Evolutionary conservation across 2,329 filamentous ascomycete genomes (phyloP).

Genomic region (Neophaeococcomyces aloes): DNA sequence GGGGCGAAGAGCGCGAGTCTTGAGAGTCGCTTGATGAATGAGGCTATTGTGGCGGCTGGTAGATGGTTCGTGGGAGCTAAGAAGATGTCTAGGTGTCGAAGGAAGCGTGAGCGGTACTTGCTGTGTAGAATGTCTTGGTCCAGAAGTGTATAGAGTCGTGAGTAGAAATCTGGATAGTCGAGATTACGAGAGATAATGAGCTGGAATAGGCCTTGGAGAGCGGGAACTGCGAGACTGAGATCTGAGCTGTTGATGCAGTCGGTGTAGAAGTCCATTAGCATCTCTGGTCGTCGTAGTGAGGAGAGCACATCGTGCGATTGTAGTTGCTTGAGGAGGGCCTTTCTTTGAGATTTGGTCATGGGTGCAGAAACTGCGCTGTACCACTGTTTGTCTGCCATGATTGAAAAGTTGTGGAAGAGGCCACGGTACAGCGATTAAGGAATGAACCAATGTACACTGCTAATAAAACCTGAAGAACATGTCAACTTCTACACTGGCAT

Average conservation of each 20-base stretch:
- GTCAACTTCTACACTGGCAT: too few relatives aligned
- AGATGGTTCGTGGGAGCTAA: slow-evolving; percentile 75
- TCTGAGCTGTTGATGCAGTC: slow-evolving; percentile 78
- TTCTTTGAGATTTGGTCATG: slow-evolving; percentile 63
- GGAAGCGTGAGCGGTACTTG: slow-evolving; percentile 86
- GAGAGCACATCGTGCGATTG: slow-evolving; percentile 40
- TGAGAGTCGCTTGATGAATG: slow-evolving; percentile 89
- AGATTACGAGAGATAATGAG: slow-evolving; percentile 88
- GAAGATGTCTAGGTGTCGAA: slow-evolving; percentile 84
- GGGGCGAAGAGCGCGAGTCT: slow-evolving; percentile 78
- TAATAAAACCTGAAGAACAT: too few relatives aligned
- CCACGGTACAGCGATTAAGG: too few relatives aligned
- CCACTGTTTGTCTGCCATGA: slow-evolving; percentile 15
- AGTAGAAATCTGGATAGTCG: slow-evolving; percentile 90
- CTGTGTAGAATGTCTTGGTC: slow-evolving; percentile 81
- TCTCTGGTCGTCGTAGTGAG: slow-evolving; percentile 66
- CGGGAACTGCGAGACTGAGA: slow-evolving; percentile 65
- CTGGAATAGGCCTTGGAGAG: slow-evolving; percentile 87
- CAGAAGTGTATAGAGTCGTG: slow-evolving; percentile 85
- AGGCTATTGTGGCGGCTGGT: slow-evolving; percentile 79
- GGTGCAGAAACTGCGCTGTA: slow-evolving; percentile 23
- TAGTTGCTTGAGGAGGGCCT: slow-evolving; percentile 53
- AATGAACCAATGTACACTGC: too few relatives aligned
- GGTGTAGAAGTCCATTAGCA: slow-evolving; percentile 93
- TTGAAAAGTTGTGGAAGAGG: neutral